Conservation (phyloP, 106 monocot genomes). For the Acorus gramineus region DNA sequence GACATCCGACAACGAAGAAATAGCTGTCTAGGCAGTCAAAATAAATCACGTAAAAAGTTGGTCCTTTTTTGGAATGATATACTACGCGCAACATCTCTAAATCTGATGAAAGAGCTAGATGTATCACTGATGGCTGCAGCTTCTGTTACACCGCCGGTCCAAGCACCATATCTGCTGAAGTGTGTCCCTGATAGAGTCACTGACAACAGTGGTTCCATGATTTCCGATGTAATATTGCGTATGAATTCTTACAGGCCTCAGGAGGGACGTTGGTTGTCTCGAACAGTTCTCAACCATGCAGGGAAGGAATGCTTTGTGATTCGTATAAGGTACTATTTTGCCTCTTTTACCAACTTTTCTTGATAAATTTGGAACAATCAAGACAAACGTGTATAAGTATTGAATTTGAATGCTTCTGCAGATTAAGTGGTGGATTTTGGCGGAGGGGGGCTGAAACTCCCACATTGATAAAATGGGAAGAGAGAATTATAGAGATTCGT, state of each 20-base stretch:
- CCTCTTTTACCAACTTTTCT: too few species aligned
- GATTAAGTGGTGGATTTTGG: slow-evolving; percentile 95
- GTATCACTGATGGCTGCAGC: slow-evolving; percentile 33
- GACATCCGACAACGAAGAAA: slow-evolving; percentile 30
- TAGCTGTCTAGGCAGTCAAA: slow-evolving; percentile 33
- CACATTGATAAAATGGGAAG: slow-evolving; percentile 59
- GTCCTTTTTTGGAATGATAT: slow-evolving; percentile 78
- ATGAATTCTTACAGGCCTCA: slow-evolving; percentile 71
- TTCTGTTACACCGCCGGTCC: slow-evolving; percentile 75
- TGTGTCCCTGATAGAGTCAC: slow-evolving; percentile 94
- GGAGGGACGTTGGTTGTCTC: slow-evolving; percentile 81
- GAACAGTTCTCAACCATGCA: slow-evolving; percentile 73
- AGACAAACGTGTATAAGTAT: too few species aligned
- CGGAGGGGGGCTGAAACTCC: slow-evolving; percentile 95
- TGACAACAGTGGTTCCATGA: slow-evolving; percentile 88
- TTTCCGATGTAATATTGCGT: slow-evolving; percentile 81
- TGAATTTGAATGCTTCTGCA: slow-evolving; percentile 20
- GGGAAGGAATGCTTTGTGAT: slow-evolving; percentile 86
- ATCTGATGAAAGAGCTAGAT: slow-evolving; percentile 30
- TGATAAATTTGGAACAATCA: too few species aligned
- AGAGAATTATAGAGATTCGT: slow-evolving; percentile 68
- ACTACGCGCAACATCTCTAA: slow-evolving; percentile 43
- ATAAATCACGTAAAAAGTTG: slow-evolving; percentile 34
- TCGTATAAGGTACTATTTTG: slow-evolving; percentile 36
- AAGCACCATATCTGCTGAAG: slow-evolving; percentile 82